These are phyloP conservation scores for Annulohypoxylon bovei DNA, from an alignment of 495 filamentous ascomycete species.

Conservation along the genomic window DNA sequence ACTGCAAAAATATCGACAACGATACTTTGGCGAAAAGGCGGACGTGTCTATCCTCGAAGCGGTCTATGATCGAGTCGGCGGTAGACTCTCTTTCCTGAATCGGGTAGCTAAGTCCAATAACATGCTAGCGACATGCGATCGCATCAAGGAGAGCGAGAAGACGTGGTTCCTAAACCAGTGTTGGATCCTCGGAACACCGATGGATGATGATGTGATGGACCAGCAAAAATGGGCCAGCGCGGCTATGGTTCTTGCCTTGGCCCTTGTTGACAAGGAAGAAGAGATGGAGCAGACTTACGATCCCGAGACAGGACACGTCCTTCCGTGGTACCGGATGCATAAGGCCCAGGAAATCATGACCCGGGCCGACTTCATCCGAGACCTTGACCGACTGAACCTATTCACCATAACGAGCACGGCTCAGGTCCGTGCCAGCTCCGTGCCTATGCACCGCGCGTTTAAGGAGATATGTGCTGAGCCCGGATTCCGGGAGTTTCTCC, in stretches of 20 bases:
- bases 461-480: slow-evolving; percentile 74
- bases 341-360: slow-evolving; percentile 92
- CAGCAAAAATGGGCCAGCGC: slow-evolving; percentile 93
- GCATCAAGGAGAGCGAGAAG: slow-evolving; percentile 84
- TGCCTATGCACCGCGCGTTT: slow-evolving; percentile 96
- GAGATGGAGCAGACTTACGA: slow-evolving; percentile 72
- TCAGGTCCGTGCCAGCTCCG: slow-evolving; percentile 90
- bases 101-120: slow-evolving; percentile 83
- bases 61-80: slow-evolving; percentile 86
- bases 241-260: slow-evolving; percentile 91
- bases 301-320: slow-evolving; percentile 72
- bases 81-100: slow-evolving; percentile 84
- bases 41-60: slow-evolving; percentile 68
- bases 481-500: slow-evolving; percentile 82
- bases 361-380: slow-evolving; percentile 90
- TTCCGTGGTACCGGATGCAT: slow-evolving; percentile 85
- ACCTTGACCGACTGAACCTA: slow-evolving; percentile 91
- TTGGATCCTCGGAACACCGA: slow-evolving; percentile 88
- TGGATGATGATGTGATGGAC: slow-evolving; percentile 99
- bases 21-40: slow-evolving; percentile 71
- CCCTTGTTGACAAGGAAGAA: slow-evolving; percentile 83
- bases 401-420: slow-evolving; percentile 92
- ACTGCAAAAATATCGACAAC: slow-evolving; percentile 75
- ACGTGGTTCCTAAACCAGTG: slow-evolving; percentile 96
- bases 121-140: slow-evolving; percentile 78